Evolutionary conservation across 306 rosid genomes (phyloP).

Genomic region (Citrullus colocynthis): DNA sequence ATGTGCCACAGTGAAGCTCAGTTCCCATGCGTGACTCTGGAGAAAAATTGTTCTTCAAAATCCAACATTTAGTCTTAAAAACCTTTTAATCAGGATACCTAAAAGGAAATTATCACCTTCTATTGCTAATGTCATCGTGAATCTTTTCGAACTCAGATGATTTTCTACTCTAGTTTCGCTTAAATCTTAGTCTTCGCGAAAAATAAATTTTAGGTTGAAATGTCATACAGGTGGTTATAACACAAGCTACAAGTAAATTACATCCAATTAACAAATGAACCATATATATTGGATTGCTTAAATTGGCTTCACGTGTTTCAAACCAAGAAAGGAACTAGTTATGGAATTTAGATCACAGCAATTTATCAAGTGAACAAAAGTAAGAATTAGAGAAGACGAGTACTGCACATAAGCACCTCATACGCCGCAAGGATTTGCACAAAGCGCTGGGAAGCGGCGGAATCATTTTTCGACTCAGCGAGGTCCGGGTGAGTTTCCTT

Average conservation of each 20-base stretch:
- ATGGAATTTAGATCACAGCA: neutral
- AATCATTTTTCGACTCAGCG: slow-evolving; percentile 37
- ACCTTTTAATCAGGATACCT: neutral
- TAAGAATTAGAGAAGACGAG: neutral
- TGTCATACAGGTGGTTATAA: neutral
- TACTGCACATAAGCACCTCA: slow-evolving; percentile 32
- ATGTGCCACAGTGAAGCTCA: neutral
- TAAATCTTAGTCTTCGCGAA: neutral
- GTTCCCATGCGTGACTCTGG: neutral
- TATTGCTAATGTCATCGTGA: neutral
- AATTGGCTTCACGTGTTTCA: neutral
- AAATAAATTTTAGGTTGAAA: neutral
- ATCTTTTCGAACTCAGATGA: neutral
- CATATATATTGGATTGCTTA: neutral
- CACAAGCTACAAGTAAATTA: neutral
- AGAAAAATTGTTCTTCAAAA: neutral
- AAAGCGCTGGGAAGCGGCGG: slow-evolving; percentile 52
- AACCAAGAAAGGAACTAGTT: neutral
- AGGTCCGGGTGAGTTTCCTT: slow-evolving; percentile 96
- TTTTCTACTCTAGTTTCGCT: neutral
- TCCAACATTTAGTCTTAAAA: neutral
- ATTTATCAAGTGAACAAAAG: neutral
- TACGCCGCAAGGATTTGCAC: slow-evolving; percentile 88
- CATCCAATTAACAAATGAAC: neutral
- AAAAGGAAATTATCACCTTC: neutral